These are phyloP conservation scores for Schizophyllum commune DNA, from an alignment of 1,284 basidiomycete genomes.

Conservation along the genomic window DNA sequence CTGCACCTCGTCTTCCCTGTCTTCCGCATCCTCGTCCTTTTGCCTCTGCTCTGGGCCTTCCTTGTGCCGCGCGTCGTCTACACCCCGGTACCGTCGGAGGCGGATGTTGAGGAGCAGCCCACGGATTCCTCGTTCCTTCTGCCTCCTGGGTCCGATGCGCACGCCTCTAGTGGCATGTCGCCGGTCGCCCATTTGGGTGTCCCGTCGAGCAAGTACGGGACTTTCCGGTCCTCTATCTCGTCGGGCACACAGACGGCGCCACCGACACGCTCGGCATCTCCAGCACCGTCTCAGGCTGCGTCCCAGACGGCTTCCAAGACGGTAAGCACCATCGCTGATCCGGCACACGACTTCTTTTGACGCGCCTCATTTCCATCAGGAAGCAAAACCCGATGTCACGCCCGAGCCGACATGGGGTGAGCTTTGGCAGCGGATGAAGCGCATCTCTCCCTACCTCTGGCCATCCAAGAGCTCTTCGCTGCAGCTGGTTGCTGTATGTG, in stretches of 20 bases:
- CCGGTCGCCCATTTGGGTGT: constrained; percentile 31
- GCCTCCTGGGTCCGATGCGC: constrained; percentile 30
- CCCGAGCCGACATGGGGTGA: constrained; percentile 64
- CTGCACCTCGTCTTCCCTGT: constrained; percentile 52
- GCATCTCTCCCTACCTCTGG: constrained; percentile 77
- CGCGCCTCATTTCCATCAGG: constrained; percentile 18
- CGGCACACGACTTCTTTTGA: neutral
- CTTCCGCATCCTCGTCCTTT: constrained; percentile 56
- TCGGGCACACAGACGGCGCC: constrained; percentile 43
- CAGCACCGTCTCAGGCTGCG: constrained; percentile 44
- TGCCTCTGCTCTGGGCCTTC: constrained; percentile 50
- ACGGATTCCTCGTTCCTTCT: constrained; percentile 47
- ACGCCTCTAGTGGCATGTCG: constrained; percentile 39
- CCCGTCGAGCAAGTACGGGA: constrained; percentile 63
- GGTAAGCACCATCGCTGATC: neutral
- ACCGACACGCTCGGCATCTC: constrained; percentile 54
- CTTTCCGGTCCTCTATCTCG: constrained; percentile 50
- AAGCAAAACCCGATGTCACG: constrained; percentile 44
- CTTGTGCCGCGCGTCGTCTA: constrained; percentile 56
- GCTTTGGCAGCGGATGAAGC: constrained; percentile 47
- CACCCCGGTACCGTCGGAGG: constrained; percentile 36
- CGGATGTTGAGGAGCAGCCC: constrained; percentile 31
- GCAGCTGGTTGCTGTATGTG: constrained; percentile 63
- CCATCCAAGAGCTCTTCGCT: constrained; percentile 58
- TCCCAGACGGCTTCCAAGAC: no score